These are phyloP conservation scores for Zymoseptoria tritici DNA, from an alignment of 2,329 filamentous ascomycete genomes.

Conservation along the genomic window DNA sequence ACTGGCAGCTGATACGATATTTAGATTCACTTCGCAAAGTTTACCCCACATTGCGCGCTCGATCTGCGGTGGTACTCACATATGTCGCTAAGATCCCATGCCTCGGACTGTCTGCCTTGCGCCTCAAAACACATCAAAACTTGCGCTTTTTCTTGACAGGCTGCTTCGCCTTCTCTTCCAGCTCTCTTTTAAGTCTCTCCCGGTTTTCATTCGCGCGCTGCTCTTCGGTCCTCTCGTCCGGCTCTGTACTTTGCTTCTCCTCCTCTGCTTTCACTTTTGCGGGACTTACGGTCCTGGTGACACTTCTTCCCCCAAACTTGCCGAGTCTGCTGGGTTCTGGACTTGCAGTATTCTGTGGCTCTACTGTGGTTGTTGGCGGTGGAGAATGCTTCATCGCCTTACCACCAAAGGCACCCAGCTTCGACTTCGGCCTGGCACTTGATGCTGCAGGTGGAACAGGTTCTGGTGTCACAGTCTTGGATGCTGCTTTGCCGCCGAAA, in stretches of 20 bases:
- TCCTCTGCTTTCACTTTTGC: background rate
- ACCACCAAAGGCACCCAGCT: conserved; percentile 14
- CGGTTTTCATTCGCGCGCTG: conserved; percentile 49
- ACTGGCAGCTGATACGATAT: background rate
- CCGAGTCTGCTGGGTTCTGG: conserved; percentile 2
- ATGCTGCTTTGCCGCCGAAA: conserved; percentile 14
- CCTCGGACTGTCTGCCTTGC: background rate
- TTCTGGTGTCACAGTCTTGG: background rate
- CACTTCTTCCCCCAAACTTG: conserved; percentile 3
- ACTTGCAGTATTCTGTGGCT: background rate
- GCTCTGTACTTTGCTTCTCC: conserved; percentile 3
- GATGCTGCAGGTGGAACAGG: conserved; percentile 1
- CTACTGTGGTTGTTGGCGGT: background rate
- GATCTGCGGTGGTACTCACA: background rate
- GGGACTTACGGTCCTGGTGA: background rate
- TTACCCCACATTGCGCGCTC: background rate
- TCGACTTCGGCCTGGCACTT: background rate
- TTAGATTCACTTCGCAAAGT: background rate
- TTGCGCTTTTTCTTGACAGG: conserved; percentile 51
- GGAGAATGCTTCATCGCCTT: conserved; percentile 1
- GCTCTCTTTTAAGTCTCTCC: conserved; percentile 48
- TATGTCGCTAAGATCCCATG: background rate
- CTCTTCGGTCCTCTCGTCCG: conserved; percentile 38
- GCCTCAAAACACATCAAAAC: conserved; percentile 35
- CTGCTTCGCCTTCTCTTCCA: conserved; percentile 46